Evolutionary conservation across 2,329 filamentous ascomycete species (phyloP).

Genomic region (Trichoderma aggressivum): DNA sequence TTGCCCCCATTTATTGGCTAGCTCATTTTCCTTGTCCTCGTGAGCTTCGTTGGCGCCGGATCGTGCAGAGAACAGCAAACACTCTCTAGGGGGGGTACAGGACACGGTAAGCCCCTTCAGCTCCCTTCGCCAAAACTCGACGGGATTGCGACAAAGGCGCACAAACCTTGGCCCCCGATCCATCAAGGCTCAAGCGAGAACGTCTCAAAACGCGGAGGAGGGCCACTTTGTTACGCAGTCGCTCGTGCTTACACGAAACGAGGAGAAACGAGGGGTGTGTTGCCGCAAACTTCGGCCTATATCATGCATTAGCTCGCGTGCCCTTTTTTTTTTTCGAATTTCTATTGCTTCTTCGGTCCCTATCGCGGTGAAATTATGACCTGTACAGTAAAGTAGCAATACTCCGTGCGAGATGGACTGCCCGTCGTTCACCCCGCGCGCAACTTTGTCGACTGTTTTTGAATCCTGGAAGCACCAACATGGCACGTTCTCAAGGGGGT

Average conservation of each 20-base stretch:
- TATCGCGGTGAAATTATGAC: constrained; percentile 6
- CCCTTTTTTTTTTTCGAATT: neutral
- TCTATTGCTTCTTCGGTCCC: neutral
- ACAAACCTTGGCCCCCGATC: neutral
- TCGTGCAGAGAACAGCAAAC: neutral
- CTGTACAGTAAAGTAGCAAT: neutral
- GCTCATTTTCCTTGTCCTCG: constrained; percentile 4
- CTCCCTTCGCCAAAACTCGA: neutral
- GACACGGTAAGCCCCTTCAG: neutral
- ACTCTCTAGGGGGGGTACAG: neutral
- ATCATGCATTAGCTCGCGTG: constrained; percentile 13
- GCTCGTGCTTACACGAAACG: neutral
- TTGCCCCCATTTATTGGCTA: constrained; percentile 2
- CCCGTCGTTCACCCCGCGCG: neutral
- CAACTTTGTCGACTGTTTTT: neutral
- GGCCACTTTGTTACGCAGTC: neutral
- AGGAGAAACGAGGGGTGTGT: neutral
- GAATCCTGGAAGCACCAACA: neutral
- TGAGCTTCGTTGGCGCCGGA: constrained; percentile 5
- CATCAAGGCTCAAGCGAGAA: neutral
- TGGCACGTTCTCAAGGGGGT: neutral
- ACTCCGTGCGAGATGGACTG: neutral
- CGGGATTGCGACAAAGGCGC: neutral
- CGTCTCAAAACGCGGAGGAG: neutral
- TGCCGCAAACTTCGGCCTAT: neutral